phyloP scores from a whole-genome alignment of 306 rosid genomes.

The Vicia faba region DNA sequence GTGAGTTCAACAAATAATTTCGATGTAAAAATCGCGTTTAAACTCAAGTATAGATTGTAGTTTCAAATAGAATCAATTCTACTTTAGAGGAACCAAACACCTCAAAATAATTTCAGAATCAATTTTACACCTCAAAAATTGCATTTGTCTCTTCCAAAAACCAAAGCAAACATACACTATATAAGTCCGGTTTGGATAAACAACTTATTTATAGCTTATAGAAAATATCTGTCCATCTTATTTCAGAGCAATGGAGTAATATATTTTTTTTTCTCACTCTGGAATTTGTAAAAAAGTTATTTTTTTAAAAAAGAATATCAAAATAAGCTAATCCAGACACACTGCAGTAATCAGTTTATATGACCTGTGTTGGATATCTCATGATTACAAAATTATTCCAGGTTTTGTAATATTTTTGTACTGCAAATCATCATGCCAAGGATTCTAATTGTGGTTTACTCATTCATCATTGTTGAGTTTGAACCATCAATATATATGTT shows the following conservation, averaged over 20 bases:
- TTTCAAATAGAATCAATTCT: too few species aligned
- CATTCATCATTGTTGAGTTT: constrained; percentile 35
- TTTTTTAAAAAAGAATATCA: background rate
- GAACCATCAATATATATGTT: constrained; percentile 22
- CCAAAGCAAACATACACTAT: too few species aligned
- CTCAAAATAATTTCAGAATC: too few species aligned
- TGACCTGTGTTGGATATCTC: constrained; percentile 26
- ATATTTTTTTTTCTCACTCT: background rate
- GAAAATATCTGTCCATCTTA: background rate
- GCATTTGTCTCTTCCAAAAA: too few species aligned
- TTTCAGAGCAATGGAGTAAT: background rate
- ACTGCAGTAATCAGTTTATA: background rate
- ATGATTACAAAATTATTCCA: constrained; percentile 13
- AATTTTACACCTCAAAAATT: too few species aligned
- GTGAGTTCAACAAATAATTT: too few species aligned
- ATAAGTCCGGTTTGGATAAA: background rate
- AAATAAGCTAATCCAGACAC: constrained; percentile 11
- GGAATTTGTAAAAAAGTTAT: background rate
- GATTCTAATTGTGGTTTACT: constrained; percentile 32
- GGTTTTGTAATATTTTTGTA: constrained; percentile 27
- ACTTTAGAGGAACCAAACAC: too few species aligned
- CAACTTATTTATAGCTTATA: background rate
- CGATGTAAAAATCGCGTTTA: too few species aligned
- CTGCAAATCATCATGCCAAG: constrained; percentile 16
- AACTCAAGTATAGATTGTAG: too few species aligned